These are phyloP conservation scores for Globisporangium yorkense DNA, from an alignment of 352 stramenopile genomes.

Conservation along the genomic window DNA sequence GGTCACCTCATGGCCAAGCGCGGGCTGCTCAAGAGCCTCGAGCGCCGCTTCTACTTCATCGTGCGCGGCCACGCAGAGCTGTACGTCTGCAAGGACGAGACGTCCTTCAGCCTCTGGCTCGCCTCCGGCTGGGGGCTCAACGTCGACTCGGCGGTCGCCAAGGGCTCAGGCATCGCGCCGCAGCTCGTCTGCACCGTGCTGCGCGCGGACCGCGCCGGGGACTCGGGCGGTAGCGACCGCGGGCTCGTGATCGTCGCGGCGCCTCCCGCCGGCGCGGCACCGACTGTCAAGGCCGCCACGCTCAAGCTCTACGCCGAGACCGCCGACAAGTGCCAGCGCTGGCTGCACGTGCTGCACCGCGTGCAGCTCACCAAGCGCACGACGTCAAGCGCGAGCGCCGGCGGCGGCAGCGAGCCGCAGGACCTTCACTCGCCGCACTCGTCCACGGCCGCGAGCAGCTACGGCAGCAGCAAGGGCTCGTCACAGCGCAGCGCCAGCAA, in stretches of 20 bases:
- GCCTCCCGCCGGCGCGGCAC: constrained; percentile 15
- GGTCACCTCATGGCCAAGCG: constrained; percentile 41
- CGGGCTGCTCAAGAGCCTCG: constrained; percentile 45
- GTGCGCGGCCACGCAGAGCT: constrained; percentile 27
- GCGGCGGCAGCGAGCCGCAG: constrained; percentile 8
- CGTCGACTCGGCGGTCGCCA: constrained; percentile 16
- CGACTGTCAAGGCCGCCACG: constrained; percentile 35
- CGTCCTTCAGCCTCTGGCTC: constrained; percentile 54
- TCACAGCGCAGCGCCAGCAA: neutral
- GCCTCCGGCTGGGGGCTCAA: constrained; percentile 37
- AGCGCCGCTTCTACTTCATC: constrained; percentile 71
- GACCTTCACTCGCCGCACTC: constrained; percentile 5
- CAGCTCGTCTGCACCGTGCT: constrained; percentile 45
- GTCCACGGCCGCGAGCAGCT: constrained; percentile 5
- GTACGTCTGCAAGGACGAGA: constrained; percentile 61
- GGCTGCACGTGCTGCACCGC: constrained; percentile 50
- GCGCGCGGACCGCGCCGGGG: constrained; percentile 28
- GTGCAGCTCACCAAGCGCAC: constrained; percentile 40
- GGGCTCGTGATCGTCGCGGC: constrained; percentile 33
- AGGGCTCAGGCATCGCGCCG: constrained; percentile 24
- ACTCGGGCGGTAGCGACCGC: constrained; percentile 24
- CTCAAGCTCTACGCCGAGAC: constrained; percentile 38
- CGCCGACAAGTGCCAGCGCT: constrained; percentile 32
- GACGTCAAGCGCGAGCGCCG: neutral
- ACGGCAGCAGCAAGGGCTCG: neutral